Percentiles rank a stretch among this genome's conserved stretches.
These are phyloP conservation scores for Populus ilicifolia DNA, from an alignment of 345 rosid genomes.

Conservation along the genomic window DNA sequence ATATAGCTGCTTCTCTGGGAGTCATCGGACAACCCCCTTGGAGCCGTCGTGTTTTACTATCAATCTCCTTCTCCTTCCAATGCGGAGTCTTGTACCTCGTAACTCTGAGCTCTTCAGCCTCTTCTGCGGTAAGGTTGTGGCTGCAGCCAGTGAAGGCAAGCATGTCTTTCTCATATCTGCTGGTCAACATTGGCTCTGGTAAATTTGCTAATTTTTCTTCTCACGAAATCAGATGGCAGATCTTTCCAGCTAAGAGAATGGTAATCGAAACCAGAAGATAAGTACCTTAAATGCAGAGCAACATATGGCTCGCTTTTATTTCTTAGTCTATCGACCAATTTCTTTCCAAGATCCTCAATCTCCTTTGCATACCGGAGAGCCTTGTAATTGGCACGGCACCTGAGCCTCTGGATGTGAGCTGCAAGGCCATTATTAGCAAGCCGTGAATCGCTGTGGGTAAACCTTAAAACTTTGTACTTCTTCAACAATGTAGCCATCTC, in stretches of 20 bases:
- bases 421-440: conserved; percentile 88
- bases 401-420: conserved; percentile 60
- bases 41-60: conserved; percentile 54
- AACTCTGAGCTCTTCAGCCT: conserved; percentile 64
- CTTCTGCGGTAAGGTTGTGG: conserved; percentile 73
- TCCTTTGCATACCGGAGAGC: conserved; percentile 67
- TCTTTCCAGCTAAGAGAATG: neutral
- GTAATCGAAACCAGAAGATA: neutral
- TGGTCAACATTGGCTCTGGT: conserved; percentile 6
- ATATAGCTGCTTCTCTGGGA: conserved; percentile 91
- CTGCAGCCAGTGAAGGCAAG: conserved; percentile 97
- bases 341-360: conserved; percentile 66
- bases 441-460: conserved; percentile 87
- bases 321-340: conserved; percentile 64
- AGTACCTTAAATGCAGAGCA: conserved; percentile 86
- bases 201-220: neutral
- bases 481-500: conserved; percentile 64
- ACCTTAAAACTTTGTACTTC: conserved; percentile 77
- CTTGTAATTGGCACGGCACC: conserved; percentile 92
- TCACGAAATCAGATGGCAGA: neutral
- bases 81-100: conserved; percentile 83
- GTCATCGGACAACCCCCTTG: conserved; percentile 98
- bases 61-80: conserved; percentile 98
- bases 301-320: conserved; percentile 64
- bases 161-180: conserved; percentile 99